Conservation (phyloP, 768 basidiomycete species). For the Amanita subjunquillea region DNA sequence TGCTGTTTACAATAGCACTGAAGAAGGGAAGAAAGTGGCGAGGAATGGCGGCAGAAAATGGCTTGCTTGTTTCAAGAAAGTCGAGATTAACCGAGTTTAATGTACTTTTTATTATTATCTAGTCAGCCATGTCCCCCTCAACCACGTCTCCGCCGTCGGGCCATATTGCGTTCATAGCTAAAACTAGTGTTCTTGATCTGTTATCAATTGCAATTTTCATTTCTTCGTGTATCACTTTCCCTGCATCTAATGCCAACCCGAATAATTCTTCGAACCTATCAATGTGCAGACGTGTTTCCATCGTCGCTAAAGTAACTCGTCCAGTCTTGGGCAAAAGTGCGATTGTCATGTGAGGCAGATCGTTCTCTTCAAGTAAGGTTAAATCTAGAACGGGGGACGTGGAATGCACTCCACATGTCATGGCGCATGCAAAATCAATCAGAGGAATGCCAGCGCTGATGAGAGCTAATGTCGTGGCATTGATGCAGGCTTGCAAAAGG, state of each 20-base stretch:
- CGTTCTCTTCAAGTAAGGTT: slow-evolving; percentile 81
- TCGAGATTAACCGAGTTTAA: slow-evolving; percentile 22
- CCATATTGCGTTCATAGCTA: slow-evolving; percentile 43
- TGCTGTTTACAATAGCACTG: slow-evolving; percentile 76
- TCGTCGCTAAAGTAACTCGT: slow-evolving; percentile 78
- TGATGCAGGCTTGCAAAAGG: slow-evolving; percentile 83
- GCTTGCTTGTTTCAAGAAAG: slow-evolving; percentile 82
- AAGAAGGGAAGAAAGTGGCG: slow-evolving; percentile 96
- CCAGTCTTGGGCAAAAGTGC: slow-evolving; percentile 84
- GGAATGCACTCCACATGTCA: slow-evolving; percentile 81
- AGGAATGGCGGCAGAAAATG: slow-evolving; percentile 86
- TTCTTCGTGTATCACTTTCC: slow-evolving; percentile 68
- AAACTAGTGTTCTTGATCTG: slow-evolving; percentile 52
- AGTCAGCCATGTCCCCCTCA: slow-evolving; percentile 26
- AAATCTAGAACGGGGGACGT: slow-evolving; percentile 80
- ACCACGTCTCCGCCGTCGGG: slow-evolving; percentile 13
- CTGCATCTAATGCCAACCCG: slow-evolving; percentile 65
- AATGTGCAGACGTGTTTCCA: slow-evolving; percentile 91
- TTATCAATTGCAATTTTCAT: slow-evolving; percentile 67
- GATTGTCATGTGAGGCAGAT: slow-evolving; percentile 80
- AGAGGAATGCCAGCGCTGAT: slow-evolving; percentile 86
- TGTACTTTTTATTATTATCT: neutral
- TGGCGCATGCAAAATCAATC: slow-evolving; percentile 83
- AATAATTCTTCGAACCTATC: slow-evolving; percentile 91
- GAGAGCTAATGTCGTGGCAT: slow-evolving; percentile 89